phyloP scores from a whole-genome alignment of 345 rosid species.

The Linum trigynum region DNA sequence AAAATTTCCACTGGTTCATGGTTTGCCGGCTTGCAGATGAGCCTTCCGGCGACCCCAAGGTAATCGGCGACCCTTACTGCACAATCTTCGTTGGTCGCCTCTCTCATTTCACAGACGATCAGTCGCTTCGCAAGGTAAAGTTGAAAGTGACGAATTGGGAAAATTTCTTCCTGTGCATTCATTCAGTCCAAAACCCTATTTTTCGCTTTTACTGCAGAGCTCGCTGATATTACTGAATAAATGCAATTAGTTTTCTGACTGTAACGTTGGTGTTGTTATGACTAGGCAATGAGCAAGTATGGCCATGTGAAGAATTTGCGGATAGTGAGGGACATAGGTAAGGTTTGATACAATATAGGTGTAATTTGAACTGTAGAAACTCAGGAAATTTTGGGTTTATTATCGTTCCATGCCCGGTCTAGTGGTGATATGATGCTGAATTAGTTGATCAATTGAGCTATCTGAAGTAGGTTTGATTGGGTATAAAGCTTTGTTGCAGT shows the following conservation, averaged over 20 bases:
- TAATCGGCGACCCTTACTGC: slow-evolving; percentile 65
- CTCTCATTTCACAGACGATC: slow-evolving; percentile 63
- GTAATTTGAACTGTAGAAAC: neutral
- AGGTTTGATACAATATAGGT: neutral
- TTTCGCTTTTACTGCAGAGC: neutral
- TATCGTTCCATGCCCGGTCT: neutral
- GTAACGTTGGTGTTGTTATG: neutral
- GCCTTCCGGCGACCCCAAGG: slow-evolving; percentile 66
- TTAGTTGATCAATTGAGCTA: too few species aligned
- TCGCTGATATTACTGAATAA: neutral
- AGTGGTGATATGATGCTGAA: too few species aligned
- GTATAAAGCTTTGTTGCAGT: too few species aligned
- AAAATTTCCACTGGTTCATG: neutral
- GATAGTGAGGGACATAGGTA: slow-evolving; percentile 91
- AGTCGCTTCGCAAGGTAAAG: slow-evolving; percentile 50
- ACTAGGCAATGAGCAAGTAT: slow-evolving; percentile 75
- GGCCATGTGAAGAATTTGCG: slow-evolving; percentile 73
- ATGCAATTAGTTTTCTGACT: neutral
- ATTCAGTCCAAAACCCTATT: neutral
- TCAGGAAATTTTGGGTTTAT: neutral
- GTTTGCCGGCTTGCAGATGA: slow-evolving; percentile 43
- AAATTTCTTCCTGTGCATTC: neutral
- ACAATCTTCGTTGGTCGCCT: slow-evolving; percentile 73
- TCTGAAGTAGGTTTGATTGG: too few species aligned
- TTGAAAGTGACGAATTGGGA: neutral